A percentile compares a stretch with the other conserved stretches of the same genome.
phyloP scores from a whole-genome alignment of 306 rosid species.

The Cucurbita moschata region DNA sequence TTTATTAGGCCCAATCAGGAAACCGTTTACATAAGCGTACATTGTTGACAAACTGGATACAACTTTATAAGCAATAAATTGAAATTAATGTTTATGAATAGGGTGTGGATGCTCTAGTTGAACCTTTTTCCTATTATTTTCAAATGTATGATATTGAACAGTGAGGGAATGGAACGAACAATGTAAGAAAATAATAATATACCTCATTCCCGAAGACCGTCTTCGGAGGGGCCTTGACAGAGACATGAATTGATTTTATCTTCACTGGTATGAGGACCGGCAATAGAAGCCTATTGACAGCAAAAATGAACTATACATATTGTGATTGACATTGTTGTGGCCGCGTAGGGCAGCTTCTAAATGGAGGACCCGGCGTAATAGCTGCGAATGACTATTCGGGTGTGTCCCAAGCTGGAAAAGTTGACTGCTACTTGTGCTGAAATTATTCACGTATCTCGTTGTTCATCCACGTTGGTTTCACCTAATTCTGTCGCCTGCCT shows the following conservation, averaged over 20 bases:
- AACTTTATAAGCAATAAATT: background rate
- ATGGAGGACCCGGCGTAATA: background rate
- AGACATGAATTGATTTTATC: constrained; percentile 5
- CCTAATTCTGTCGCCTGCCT: constrained; percentile 18
- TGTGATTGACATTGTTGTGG: constrained; percentile 11
- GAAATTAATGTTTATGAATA: background rate
- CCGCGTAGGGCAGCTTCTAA: constrained; percentile 21
- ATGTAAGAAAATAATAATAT: background rate
- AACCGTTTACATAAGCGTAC: background rate
- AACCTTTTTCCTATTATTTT: constrained; percentile 1
- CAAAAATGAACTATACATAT: constrained; percentile 12
- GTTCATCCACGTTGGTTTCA: constrained; percentile 14
- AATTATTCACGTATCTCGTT: constrained; percentile 17
- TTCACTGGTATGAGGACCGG: background rate
- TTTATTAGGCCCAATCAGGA: constrained; percentile 4
- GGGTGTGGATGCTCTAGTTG: background rate
- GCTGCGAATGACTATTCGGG: background rate
- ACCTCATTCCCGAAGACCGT: background rate
- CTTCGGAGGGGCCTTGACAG: constrained; percentile 2
- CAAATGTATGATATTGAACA: background rate
- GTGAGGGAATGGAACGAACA: constrained; percentile 13
- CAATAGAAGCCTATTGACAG: constrained; percentile 3
- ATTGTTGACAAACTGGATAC: background rate
- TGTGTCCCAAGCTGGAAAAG: constrained; percentile 6
- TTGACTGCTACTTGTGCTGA: constrained; percentile 23